Conservation (phyloP, 176 grass and related monocot genomes). For the Echinochloa phyllopogon region DNA sequence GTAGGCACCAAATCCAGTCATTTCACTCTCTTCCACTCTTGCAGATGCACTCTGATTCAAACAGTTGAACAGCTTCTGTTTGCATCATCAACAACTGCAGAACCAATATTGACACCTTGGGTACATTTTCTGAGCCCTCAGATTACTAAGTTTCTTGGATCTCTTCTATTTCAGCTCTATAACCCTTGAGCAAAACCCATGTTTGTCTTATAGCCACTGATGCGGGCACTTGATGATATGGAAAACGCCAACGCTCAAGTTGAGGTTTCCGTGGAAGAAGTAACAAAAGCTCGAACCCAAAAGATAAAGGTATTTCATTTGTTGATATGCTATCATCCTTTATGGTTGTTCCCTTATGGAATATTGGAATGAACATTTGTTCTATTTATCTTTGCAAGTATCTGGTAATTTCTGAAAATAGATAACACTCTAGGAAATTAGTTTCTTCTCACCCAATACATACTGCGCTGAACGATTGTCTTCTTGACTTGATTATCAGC, state of each 20-base stretch:
- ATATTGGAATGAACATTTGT: neutral
- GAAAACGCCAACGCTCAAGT: constrained; percentile 94
- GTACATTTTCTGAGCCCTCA: constrained; percentile 51
- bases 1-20: neutral
- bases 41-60: constrained; percentile 95
- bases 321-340: constrained; percentile 7
- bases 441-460: constrained; percentile 2
- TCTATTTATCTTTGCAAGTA: constrained; percentile 13
- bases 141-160: constrained; percentile 24
- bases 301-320: constrained; percentile 82
- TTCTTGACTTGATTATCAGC: neutral
- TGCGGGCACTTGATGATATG: constrained; percentile 96
- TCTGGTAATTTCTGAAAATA: constrained; percentile 13
- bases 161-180: constrained; percentile 22
- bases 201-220: constrained; percentile 64
- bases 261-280: constrained; percentile 94
- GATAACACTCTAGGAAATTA: neutral
- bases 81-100: constrained; percentile 89
- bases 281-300: constrained; percentile 88
- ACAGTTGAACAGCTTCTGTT: constrained; percentile 92
- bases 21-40: constrained; percentile 38
- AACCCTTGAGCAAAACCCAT: constrained; percentile 20
- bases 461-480: neutral
- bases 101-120: constrained; percentile 93
- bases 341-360: neutral